A percentile compares a stretch with the other conserved stretches of the same genome.
Evolutionary conservation across 2,329 filamentous ascomycete genomes (phyloP).

Genomic region (Microsporum ferrugineum): DNA sequence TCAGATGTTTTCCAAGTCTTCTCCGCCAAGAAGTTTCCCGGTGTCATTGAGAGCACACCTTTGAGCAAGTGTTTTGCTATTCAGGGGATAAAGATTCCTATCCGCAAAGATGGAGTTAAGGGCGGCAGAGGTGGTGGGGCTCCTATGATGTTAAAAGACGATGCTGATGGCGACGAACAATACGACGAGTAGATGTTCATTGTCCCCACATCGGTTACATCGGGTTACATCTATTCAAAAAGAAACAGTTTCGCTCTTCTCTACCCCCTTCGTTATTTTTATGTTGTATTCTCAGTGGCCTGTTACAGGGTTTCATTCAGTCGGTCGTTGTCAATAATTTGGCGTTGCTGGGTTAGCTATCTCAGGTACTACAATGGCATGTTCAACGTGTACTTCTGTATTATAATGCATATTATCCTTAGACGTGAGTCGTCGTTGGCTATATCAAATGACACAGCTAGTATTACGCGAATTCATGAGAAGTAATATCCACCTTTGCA

Average conservation of each 20-base stretch:
- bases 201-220: not conserved
- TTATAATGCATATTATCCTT: not conserved
- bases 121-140: constrained; percentile 19
- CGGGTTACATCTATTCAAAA: not conserved
- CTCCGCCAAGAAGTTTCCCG: constrained; percentile 95
- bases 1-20: constrained; percentile 87
- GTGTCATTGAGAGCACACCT: constrained; percentile 84
- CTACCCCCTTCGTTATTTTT: not conserved
- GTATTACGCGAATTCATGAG: not conserved
- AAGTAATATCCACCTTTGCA: no score
- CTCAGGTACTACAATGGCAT: not conserved
- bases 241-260: not conserved
- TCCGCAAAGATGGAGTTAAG: constrained; percentile 67
- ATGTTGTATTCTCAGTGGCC: not conserved
- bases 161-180: not conserved
- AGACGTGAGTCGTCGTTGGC: not conserved
- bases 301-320: not conserved
- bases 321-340: not conserved
- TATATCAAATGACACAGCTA: not conserved
- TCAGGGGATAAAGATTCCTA: constrained; percentile 94
- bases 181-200: not conserved
- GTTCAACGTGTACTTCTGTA: not conserved
- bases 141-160: constrained; percentile 34
- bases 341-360: not conserved
- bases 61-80: constrained; percentile 86